Conservation (phyloP, 305 asterid genomes). For the Euphrasia arctica region DNA sequence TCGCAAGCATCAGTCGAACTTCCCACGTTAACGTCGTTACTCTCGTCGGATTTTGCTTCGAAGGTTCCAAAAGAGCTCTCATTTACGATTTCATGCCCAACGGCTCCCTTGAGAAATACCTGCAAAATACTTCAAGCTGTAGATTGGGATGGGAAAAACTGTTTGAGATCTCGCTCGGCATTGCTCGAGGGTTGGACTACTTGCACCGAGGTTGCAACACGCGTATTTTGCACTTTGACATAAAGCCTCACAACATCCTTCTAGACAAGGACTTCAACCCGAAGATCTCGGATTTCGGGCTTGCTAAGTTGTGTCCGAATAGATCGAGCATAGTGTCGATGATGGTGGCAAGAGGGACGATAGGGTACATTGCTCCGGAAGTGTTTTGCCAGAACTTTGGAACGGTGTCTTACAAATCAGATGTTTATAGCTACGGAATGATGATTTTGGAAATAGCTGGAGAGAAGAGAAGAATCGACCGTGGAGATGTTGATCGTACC, state of each 20-base stretch:
- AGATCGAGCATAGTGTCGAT: conserved; percentile 33
- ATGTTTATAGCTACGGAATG: too few species aligned
- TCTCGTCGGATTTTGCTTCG: conserved; percentile 39
- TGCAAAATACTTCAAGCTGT: background rate
- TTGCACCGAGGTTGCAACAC: conserved; percentile 38
- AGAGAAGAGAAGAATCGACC: conserved; percentile 19
- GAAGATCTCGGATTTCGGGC: conserved; percentile 44
- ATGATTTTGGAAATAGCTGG: too few species aligned
- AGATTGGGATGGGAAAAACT: conserved; percentile 27
- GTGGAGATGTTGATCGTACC: background rate
- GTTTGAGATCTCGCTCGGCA: conserved; percentile 35
- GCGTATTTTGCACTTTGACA: conserved; percentile 41
- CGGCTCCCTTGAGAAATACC: conserved; percentile 48
- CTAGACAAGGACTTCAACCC: conserved; percentile 32
- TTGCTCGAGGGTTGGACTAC: conserved; percentile 46
- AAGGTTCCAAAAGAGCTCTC: conserved; percentile 36
- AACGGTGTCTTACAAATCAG: too few species aligned
- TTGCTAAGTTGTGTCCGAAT: conserved; percentile 34
- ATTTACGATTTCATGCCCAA: conserved; percentile 46
- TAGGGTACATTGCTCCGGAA: conserved; percentile 50
- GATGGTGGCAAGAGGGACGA: conserved; percentile 36
- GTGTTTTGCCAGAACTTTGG: too few species aligned
- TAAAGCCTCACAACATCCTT: conserved; percentile 47
- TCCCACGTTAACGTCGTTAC: conserved; percentile 44
- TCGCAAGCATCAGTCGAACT: conserved; percentile 40